These are phyloP conservation scores for Sequoiadendron giganteum DNA, from an alignment of 75 land plant genomes.

Conservation along the genomic window DNA sequence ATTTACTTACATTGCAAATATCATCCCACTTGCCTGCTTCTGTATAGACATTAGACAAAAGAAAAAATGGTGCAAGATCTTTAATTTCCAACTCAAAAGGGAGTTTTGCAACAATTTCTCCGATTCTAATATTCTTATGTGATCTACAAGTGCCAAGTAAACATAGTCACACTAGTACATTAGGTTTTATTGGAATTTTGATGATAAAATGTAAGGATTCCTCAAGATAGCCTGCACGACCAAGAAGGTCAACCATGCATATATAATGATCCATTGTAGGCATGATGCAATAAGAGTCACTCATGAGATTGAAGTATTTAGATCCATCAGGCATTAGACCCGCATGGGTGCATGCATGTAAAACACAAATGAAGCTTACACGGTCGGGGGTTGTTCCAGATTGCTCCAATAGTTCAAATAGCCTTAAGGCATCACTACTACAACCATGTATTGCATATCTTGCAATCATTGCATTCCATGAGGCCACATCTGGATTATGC, in stretches of 20 bases:
- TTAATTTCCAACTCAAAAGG: neutral
- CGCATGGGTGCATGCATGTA: slow-evolving; percentile 26
- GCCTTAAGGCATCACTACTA: slow-evolving; percentile 10
- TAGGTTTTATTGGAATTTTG: slow-evolving; percentile 2
- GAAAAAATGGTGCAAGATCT: slow-evolving; percentile 6
- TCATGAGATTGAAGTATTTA: slow-evolving; percentile 15
- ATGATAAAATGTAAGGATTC: neutral
- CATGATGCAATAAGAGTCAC: slow-evolving; percentile 11
- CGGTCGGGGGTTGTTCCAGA: neutral
- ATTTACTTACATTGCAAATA: neutral
- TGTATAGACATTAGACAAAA: slow-evolving; percentile 14
- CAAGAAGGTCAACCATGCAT: slow-evolving; percentile 32
- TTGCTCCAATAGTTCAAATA: slow-evolving; percentile 5
- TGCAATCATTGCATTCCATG: slow-evolving; percentile 13
- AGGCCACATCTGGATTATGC: neutral
- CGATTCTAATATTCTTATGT: slow-evolving; percentile 11
- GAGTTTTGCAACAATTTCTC: neutral
- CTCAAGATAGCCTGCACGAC: slow-evolving; percentile 19
- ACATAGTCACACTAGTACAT: slow-evolving; percentile 5
- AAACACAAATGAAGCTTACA: slow-evolving; percentile 13
- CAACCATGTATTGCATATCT: slow-evolving; percentile 6
- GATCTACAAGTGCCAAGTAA: slow-evolving; percentile 17
- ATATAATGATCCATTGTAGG: slow-evolving; percentile 18
- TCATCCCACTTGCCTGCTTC: neutral
- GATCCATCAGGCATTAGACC: slow-evolving; percentile 20